These are phyloP conservation scores for Aspergillus sp. DNA, from an alignment of 2,329 filamentous ascomycete species.

Conservation along the genomic window DNA sequence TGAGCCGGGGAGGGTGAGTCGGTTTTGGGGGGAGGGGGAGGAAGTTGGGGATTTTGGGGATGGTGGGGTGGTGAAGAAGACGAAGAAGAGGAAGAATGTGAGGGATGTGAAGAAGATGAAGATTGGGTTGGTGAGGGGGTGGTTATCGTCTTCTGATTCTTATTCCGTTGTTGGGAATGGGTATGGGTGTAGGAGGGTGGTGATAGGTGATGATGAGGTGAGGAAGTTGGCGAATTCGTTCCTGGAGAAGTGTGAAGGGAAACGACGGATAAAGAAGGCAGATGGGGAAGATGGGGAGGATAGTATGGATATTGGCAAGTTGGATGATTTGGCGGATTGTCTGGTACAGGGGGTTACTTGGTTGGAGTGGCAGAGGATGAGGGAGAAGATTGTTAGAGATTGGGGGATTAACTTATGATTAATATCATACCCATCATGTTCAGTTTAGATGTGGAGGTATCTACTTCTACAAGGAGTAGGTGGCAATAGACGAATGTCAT, in stretches of 20 bases:
- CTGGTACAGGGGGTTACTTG: constrained; percentile 76
- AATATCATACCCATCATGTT: background rate
- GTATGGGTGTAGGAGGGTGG: constrained; percentile 5
- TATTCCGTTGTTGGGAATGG: constrained; percentile 1
- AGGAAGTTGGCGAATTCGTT: constrained; percentile 30
- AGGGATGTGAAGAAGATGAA: constrained; percentile 55
- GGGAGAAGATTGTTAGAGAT: constrained; percentile 27
- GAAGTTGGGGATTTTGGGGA: constrained; percentile 10
- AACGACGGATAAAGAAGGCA: constrained; percentile 1
- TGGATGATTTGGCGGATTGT: constrained; percentile 81
- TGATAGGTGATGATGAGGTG: constrained; percentile 20
- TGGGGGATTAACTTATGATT: background rate
- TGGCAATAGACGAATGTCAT: background rate
- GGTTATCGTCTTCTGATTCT: constrained; percentile 42
- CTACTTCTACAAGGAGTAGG: background rate
- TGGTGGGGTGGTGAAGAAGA: constrained; percentile 25
- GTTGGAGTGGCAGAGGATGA: constrained; percentile 67
- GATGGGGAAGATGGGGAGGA: constrained; percentile 12
- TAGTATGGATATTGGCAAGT: constrained; percentile 52
- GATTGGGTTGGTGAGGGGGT: constrained; percentile 62
- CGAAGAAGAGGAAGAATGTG: constrained; percentile 19
- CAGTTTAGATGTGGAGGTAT: background rate
- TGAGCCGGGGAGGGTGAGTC: constrained; percentile 20
- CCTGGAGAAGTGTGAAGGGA: constrained; percentile 31
- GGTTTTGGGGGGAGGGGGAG: constrained; percentile 47